phyloP scores from a whole-genome alignment of 768 basidiomycete genomes.

The Leccinellum luteum region DNA sequence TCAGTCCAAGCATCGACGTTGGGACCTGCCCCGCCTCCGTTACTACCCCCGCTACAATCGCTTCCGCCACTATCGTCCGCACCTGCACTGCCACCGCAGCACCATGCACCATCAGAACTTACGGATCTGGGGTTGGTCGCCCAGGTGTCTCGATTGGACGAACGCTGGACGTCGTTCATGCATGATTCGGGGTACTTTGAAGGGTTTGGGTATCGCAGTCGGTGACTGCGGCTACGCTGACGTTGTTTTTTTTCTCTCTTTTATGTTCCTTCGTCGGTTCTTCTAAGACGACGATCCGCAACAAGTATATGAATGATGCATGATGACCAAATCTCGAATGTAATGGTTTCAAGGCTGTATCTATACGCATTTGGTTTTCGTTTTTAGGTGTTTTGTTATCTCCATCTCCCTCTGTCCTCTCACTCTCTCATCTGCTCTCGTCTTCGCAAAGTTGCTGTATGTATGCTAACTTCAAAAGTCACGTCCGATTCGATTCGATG shows the following conservation, averaged over 20 bases:
- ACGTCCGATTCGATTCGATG: too few species aligned
- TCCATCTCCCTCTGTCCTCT: neutral
- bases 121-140: constrained; percentile 61
- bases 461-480: too few species aligned
- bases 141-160: constrained; percentile 51
- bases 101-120: constrained; percentile 40
- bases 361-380: neutral
- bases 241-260: neutral
- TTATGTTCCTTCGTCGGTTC: too few species aligned
- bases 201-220: constrained; percentile 29
- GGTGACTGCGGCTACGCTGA: constrained; percentile 11
- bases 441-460: neutral
- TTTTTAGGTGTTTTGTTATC: neutral
- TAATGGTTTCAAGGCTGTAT: neutral
- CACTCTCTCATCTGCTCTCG: neutral
- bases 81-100: neutral
- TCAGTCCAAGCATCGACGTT: neutral
- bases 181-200: constrained; percentile 50
- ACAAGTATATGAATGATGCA: neutral
- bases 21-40: neutral
- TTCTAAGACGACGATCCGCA: neutral
- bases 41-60: neutral
- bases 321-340: neutral
- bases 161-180: constrained; percentile 63
- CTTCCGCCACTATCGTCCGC: neutral